Evolutionary conservation across 2,329 filamentous ascomycete genomes (phyloP).

Genomic region (Didymosphaeria variabile): DNA sequence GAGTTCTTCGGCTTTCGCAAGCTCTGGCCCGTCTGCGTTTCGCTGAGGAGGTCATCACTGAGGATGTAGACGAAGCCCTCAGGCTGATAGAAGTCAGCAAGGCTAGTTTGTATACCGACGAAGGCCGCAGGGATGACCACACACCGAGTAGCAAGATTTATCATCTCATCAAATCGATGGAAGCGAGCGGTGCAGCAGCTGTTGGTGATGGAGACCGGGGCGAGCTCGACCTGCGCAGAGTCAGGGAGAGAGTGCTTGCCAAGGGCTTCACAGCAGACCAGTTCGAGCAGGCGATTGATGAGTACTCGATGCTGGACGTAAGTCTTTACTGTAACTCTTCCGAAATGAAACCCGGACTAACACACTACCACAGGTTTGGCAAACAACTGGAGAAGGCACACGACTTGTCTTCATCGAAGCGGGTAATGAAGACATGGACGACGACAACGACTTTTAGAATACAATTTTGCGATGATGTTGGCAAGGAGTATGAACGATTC

Average conservation of each 20-base stretch:
- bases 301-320: slow-evolving; percentile 89
- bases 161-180: slow-evolving; percentile 88
- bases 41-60: slow-evolving; percentile 81
- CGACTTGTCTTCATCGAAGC: slow-evolving; percentile 64
- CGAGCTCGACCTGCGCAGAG: slow-evolving; percentile 86
- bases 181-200: slow-evolving; percentile 81
- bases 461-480: slow-evolving; percentile 19
- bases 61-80: slow-evolving; percentile 95
- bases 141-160: slow-evolving; percentile 92
- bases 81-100: slow-evolving; percentile 93
- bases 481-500: slow-evolving; percentile 24
- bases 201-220: slow-evolving; percentile 76
- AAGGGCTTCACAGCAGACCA: slow-evolving; percentile 98
- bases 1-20: slow-evolving; percentile 91
- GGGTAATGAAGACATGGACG: slow-evolving; percentile 55
- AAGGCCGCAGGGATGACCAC: slow-evolving; percentile 66
- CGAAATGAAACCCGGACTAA: slow-evolving; percentile 39
- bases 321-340: slow-evolving; percentile 54
- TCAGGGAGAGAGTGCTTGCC: slow-evolving; percentile 89
- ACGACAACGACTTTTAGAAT: slow-evolving; percentile 45
- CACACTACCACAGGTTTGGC: slow-evolving; percentile 57
- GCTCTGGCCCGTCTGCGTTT: slow-evolving; percentile 93
- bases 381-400: slow-evolving; percentile 64
- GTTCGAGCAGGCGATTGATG: slow-evolving; percentile 83
- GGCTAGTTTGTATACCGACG: slow-evolving; percentile 82